Conservation (phyloP, 169 alveolate species). For the Plasmodium yoelii region DNA sequence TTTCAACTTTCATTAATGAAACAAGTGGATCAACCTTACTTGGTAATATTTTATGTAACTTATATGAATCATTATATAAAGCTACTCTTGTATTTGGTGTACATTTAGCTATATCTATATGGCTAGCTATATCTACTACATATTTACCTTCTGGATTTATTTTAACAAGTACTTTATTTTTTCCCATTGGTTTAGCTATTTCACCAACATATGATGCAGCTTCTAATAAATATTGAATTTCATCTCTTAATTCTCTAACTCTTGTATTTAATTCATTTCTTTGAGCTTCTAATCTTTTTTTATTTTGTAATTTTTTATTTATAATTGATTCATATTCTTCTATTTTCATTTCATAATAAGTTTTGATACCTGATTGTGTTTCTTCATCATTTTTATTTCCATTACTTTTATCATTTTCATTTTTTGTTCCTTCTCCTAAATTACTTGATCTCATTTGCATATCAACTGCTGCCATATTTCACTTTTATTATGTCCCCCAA, state of each 20-base stretch:
- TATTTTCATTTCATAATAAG: constrained; percentile 81
- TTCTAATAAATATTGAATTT: constrained; percentile 93
- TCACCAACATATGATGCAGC: constrained; percentile 99
- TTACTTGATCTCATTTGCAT: constrained; percentile 37
- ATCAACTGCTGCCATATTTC: constrained; percentile 68
- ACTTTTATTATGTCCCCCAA: neutral
- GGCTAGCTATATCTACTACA: constrained; percentile 94
- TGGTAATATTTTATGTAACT: constrained; percentile 96
- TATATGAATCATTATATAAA: constrained; percentile 91
- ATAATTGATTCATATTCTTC: constrained; percentile 85
- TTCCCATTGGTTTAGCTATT: constrained; percentile 98
- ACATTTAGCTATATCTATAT: constrained; percentile 93
- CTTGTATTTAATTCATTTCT: constrained; percentile 97
- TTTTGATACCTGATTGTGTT: constrained; percentile 67
- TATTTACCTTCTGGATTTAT: constrained; percentile 98
- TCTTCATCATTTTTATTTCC: constrained; percentile 41
- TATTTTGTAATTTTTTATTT: constrained; percentile 81
- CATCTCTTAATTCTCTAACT: constrained; percentile 97
- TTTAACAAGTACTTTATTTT: constrained; percentile 97
- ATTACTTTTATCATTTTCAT: constrained; percentile 8
- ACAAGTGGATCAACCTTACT: constrained; percentile 99
- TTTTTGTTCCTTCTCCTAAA: constrained; percentile 15
- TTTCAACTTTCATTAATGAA: constrained; percentile 99
- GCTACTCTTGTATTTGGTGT: constrained; percentile 96
- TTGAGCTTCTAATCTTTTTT: constrained; percentile 96